phyloP scores from a whole-genome alignment of 305 asterid genomes.

The Vinca major region DNA sequence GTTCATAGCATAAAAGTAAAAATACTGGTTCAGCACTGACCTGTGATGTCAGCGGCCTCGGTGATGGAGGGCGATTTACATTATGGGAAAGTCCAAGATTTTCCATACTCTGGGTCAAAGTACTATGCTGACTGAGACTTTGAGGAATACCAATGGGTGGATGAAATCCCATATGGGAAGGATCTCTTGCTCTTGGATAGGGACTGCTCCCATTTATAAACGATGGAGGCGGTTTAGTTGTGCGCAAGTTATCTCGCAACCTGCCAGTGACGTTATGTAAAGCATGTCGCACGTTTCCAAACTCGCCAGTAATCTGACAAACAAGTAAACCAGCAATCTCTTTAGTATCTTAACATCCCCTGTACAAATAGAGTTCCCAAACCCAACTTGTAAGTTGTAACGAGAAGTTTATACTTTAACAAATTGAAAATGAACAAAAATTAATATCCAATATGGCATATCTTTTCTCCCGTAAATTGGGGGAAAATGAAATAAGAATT shows the following conservation, averaged over 20 bases:
- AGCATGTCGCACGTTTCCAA: slow-evolving; percentile 53
- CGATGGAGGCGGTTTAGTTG: slow-evolving; percentile 25
- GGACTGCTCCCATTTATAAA: slow-evolving; percentile 25
- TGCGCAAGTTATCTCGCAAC: slow-evolving; percentile 43
- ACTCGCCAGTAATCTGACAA: slow-evolving; percentile 61
- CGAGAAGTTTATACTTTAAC: neutral
- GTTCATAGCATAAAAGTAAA: slow-evolving; percentile 7
- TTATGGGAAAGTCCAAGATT: slow-evolving; percentile 36
- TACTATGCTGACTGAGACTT: slow-evolving; percentile 24
- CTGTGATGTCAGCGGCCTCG: slow-evolving; percentile 30
- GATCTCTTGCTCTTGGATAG: slow-evolving; percentile 35
- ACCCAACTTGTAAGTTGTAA: neutral
- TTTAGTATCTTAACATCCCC: slow-evolving; percentile 1
- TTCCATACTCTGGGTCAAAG: slow-evolving; percentile 37
- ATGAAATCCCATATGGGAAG: slow-evolving; percentile 28
- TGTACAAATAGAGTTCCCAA: neutral
- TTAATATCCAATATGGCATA: neutral
- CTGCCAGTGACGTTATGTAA: slow-evolving; percentile 46
- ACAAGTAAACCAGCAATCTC: slow-evolving; percentile 16
- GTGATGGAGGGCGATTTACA: slow-evolving; percentile 20
- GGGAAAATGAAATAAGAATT: neutral
- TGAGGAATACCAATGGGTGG: slow-evolving; percentile 29
- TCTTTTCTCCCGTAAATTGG: neutral
- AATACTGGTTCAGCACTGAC: slow-evolving; percentile 21
- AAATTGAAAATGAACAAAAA: neutral